Percentiles rank a stretch among this genome's conserved stretches.
Evolutionary conservation across 2,329 filamentous ascomycete genomes (phyloP).

Genomic region (Colletotrichum tofieldiae): DNA sequence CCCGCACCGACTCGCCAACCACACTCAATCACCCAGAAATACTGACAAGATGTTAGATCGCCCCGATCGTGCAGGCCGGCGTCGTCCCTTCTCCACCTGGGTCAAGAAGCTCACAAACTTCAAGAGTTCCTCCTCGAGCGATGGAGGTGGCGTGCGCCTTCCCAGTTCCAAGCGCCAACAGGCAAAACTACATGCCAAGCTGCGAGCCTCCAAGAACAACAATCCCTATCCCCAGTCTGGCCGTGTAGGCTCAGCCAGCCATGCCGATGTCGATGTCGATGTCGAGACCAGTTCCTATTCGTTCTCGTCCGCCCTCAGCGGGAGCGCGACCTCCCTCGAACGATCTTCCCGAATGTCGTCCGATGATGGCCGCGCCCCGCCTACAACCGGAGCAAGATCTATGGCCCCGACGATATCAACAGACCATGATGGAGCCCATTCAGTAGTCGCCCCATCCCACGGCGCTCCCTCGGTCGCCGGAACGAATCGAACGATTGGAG

Average conservation of each 20-base stretch:
- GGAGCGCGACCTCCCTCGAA: slow-evolving; percentile 68
- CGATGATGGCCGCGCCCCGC: slow-evolving; percentile 69
- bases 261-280: slow-evolving; percentile 44
- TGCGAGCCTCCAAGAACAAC: slow-evolving; percentile 78
- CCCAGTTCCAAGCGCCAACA: slow-evolving; percentile 59
- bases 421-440: slow-evolving; percentile 82
- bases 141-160: slow-evolving; percentile 49
- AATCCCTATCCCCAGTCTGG: slow-evolving; percentile 94
- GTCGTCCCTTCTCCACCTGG: slow-evolving; percentile 91
- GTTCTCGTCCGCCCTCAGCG: slow-evolving; percentile 70
- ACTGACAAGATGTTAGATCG: slow-evolving; percentile 71
- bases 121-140: slow-evolving; percentile 78
- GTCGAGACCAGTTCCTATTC: slow-evolving; percentile 63
- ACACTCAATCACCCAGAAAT: slow-evolving; percentile 15
- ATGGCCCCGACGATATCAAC: slow-evolving; percentile 87
- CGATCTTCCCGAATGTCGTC: slow-evolving; percentile 74
- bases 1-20: slow-evolving; percentile 40
- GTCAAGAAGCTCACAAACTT: slow-evolving; percentile 94
- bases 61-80: slow-evolving; percentile 74
- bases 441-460: slow-evolving; percentile 83
- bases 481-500: slow-evolving; percentile 80
- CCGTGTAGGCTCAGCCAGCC: slow-evolving; percentile 59
- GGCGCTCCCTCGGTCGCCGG: slow-evolving; percentile 77
- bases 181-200: slow-evolving; percentile 67
- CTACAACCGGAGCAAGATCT: slow-evolving; percentile 79